Conservation (phyloP, 768 basidiomycete species). For the Xanthoconium purpureum region DNA sequence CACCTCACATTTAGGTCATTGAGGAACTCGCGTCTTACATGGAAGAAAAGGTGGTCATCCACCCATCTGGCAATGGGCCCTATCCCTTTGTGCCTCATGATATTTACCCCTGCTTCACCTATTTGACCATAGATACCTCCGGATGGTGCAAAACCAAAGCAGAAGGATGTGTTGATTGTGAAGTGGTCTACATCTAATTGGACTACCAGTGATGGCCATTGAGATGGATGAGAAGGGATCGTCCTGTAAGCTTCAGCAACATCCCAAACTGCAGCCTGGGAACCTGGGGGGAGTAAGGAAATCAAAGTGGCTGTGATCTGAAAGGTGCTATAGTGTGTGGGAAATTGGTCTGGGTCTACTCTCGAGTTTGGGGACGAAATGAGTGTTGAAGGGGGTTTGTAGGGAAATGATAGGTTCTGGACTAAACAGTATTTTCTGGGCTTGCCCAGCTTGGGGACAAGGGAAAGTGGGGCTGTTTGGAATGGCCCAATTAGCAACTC, state of each 20-base stretch:
- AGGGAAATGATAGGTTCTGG: neutral
- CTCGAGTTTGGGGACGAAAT: neutral
- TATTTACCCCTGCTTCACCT: neutral
- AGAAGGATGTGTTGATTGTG: neutral
- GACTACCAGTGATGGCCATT: neutral
- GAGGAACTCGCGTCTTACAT: neutral
- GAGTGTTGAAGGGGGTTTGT: neutral
- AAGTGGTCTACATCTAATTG: rapidly evolving
- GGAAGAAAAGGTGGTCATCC: neutral
- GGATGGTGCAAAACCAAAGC: neutral
- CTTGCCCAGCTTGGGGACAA: neutral
- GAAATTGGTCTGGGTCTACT: neutral
- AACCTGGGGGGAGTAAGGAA: neutral
- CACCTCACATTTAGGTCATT: neutral
- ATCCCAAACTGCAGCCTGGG: neutral
- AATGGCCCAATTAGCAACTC: neutral
- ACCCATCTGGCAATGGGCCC: neutral
- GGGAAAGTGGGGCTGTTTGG: neutral
- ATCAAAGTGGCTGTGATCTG: neutral
- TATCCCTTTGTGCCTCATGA: neutral
- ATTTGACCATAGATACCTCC: neutral
- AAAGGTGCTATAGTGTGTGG: neutral
- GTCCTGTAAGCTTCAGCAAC: neutral
- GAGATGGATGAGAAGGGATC: neutral
- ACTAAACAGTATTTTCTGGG: neutral